These are phyloP conservation scores for Cyclostephanos tholiformis DNA, from an alignment of 108 stramenopile genomes.

Conservation along the genomic window DNA sequence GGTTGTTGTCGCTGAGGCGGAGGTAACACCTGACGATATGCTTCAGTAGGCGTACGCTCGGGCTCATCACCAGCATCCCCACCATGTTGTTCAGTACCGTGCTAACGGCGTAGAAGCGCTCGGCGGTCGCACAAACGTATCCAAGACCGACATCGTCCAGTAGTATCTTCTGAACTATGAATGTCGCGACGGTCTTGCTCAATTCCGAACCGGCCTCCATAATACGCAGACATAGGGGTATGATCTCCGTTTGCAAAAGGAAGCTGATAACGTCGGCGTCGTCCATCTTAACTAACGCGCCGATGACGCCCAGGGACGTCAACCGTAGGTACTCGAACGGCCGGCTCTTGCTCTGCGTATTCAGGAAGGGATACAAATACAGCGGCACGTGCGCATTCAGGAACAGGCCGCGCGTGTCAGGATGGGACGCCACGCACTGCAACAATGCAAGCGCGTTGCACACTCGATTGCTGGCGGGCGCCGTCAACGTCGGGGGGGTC, in stretches of 20 bases:
- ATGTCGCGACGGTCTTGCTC: constrained; percentile 98
- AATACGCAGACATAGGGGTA: constrained; percentile 80
- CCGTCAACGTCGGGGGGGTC: constrained; percentile 95
- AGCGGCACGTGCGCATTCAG: constrained; percentile 95
- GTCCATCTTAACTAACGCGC: constrained; percentile 99
- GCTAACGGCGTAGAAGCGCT: constrained; percentile 97
- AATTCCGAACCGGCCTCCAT: constrained; percentile 97
- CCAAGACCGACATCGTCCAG: constrained; percentile 96
- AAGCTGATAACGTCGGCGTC: constrained; percentile 97
- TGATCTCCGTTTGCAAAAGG: constrained; percentile 94
- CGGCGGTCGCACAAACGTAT: constrained; percentile 99
- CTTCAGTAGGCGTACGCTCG: constrained; percentile 94
- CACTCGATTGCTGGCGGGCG: constrained; percentile 94
- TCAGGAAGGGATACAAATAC: constrained; percentile 98
- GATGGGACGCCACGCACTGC: constrained; percentile 98
- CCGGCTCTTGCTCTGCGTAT: constrained; percentile 92
- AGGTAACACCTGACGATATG: constrained; percentile 98
- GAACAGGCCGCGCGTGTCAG: constrained; percentile 94
- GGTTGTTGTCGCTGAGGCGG: constrained; percentile 91
- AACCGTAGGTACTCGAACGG: constrained; percentile 98
- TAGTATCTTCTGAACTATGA: constrained; percentile 99
- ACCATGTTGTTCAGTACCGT: constrained; percentile 97
- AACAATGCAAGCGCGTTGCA: constrained; percentile 99
- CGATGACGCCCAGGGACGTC: constrained; percentile 97
- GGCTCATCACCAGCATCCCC: constrained; percentile 77